Base-by-base conservation (phyloP, 2,329 filamentous ascomycete species). In the Drechmeria coniospora region DNA sequence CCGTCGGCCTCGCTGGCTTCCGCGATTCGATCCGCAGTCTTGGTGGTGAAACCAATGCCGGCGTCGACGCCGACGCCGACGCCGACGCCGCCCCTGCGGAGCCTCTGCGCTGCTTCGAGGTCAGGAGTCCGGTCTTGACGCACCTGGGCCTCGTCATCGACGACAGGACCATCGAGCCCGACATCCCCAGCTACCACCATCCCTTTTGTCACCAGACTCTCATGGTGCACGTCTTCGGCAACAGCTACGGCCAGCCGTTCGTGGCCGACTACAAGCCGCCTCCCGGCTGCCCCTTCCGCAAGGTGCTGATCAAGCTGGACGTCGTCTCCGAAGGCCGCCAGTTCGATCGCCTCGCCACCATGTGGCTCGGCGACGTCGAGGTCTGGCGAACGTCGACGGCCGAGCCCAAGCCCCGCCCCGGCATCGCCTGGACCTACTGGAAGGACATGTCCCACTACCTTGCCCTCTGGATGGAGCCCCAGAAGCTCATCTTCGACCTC, bases 351-450 rank as follows among this genome's bases (percentile, higher is more conserved):
- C 61, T 87, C 7, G 82, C 72, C 4, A 50, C 77, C 18, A 74
- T 90, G 64, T 90, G 76, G 41, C 59, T 90, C 21, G 72, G 71
- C 22, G 78, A 87, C 46, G 72, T 68, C 8, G 81, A 92, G 47
- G 64, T 92, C n/a, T 90, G 79, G 61, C 64, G 81, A 15, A 86
- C 80, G 2, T 84, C 79, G 5, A 92, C 82, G 1, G 79, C 81
- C 4, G 79, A 92, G 53, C 80, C 82, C 1, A 81, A 72, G 0
- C 38, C 42, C 4, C 41, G 55, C 4, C 63, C 63, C 14, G 81
- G 80, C 6, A 84, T 90, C 35, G 56, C 65, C 24, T 87, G 79
- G 78, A 73, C 67, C 1, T 83, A 81, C 44, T 57, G 74, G 30
- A 90, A 87, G 50, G 80, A 92, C 45, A 73, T 84, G 69, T 79